Base-by-base conservation (phyloP, 441 rosid species). In the Mallotus japonicus region DNA sequence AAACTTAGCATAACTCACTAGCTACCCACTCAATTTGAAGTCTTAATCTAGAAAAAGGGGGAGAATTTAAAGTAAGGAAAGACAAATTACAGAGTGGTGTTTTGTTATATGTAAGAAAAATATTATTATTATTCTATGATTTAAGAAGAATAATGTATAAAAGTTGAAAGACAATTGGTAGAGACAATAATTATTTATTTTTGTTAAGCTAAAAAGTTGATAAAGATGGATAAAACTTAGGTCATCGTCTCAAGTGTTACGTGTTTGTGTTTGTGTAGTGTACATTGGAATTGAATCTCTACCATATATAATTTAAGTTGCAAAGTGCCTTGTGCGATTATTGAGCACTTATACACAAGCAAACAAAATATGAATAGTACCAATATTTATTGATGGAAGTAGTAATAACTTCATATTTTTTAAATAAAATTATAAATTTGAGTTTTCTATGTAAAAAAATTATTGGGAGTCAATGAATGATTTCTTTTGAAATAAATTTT, bases 1-100 rank as follows among this genome's bases (percentile, higher is more conserved):
- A 56, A 66, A 44, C 54, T 72, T 63, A 44, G 68, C 74, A 82
- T 64, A 44, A 69, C 55, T 73, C 68, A 73, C 72, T 68, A 22
- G n/a, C 69, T 19, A 51, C 55, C 40, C 32, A 20, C 5, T 69
- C 7, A 69, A 58, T 76, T 28, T 76, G 72, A 42, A 28, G 82
- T 76, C 79, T 69, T 68, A 78, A 64, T 74, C 74, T 62, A 19
- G 62, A 14, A 73, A 72, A 79, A 74, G 32, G 42, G 61, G 37
- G 63, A 72, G 58, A 69, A 28, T 28, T 28, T 28, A 28, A 62
- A 50, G 71, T 46, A 15, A 69, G 51, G 67, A 74, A 75, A 78
- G 81, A 83, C 81, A 80, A 76, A 72, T 69, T 65, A 46, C 79
- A 76, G 51, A 74, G 57, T 67, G 82, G 59, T 54, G 61, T 72